These are phyloP conservation scores for Erucastrum elatum DNA, from an alignment of 345 rosid genomes.

Conservation along the genomic window DNA sequence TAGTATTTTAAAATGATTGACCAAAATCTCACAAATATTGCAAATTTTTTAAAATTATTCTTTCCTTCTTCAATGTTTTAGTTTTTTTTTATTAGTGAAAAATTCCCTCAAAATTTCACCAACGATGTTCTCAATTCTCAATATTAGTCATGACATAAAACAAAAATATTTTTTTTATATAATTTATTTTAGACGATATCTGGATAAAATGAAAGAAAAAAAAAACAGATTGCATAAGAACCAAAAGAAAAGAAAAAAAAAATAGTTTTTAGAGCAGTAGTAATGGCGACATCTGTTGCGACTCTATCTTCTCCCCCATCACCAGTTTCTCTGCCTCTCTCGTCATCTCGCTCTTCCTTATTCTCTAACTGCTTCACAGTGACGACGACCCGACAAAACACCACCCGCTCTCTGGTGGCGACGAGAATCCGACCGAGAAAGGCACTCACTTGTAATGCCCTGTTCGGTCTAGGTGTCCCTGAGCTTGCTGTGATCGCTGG, in stretches of 20 bases:
- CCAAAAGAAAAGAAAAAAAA: not conserved
- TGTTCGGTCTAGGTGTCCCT: constrained; percentile 94
- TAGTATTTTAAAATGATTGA: not conserved
- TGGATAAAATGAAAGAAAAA: not conserved
- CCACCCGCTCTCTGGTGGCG: constrained; percentile 38
- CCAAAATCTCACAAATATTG: not conserved
- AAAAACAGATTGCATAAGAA: not conserved
- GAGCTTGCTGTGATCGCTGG: constrained; percentile 97
- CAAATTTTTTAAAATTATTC: too few species aligned
- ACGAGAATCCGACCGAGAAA: constrained; percentile 39
- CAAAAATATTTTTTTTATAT: too few species aligned
- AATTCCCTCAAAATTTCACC: too few species aligned
- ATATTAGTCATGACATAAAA: too few species aligned
- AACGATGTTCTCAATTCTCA: too few species aligned
- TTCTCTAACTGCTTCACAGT: constrained; percentile 27
- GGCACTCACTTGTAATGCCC: constrained; percentile 65
- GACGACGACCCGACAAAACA: constrained; percentile 14
- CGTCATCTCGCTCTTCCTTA: constrained; percentile 61
- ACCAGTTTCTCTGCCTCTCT: constrained; percentile 41
- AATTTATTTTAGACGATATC: too few species aligned
- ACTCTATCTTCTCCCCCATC: constrained; percentile 53
- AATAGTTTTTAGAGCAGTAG: not conserved
- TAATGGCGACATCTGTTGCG: constrained; percentile 67
- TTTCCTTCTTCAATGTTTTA: too few species aligned
- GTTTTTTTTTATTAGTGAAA: too few species aligned